Base-by-base conservation (phyloP, 2,329 filamentous ascomycete genomes). In the Myriangium duriaei region DNA sequence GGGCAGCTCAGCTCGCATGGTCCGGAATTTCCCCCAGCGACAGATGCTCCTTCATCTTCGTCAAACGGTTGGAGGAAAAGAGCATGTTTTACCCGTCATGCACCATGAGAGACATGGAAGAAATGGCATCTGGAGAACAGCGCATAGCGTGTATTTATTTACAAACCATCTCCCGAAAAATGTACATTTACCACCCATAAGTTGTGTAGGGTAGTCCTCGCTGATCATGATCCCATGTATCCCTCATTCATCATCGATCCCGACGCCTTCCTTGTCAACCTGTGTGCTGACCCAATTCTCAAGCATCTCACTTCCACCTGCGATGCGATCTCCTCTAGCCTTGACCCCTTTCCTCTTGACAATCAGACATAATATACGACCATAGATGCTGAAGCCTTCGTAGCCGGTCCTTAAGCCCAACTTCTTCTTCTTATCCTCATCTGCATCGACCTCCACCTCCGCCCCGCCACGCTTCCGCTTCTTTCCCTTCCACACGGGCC, bases 301-400 rank as follows among this genome's bases (percentile, higher is more conserved):
- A 48, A 60, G 51, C 57, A 60, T 60, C 41, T 57, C 51, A 29
- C 52, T 57, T 13, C 53, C 54, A 10, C 42, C 45, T 10, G 37
- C 42, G 5, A 41, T 32, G 13, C 51, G 50, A 6, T 40, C 45
- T 11, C 42, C 42, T 12, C 44, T 32, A 11, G 49, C 31, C 47
- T 62, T 69, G 47, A 60, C 65, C 33, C 66, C 69, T 46, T 77
- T 79, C 44, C 80, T 77, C 55, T 80, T 82, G 58, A 98, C 79
- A 6, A 98, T 81, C 42, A 98, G 69, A 59, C 87, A 96, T 16
- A 98, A 67, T 32, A 94, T 85, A 49, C 85, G 81, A 9, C 91
- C 86, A 61, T 94, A 93, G 53, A 98, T 95, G 50, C 81, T 83
- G 61, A 96, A 96, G 6, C 91, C 88, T 52, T 96, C 86, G 60